Conservation (phyloP, 805 yeast genomes). For the Teunomyces gatunensis region DNA sequence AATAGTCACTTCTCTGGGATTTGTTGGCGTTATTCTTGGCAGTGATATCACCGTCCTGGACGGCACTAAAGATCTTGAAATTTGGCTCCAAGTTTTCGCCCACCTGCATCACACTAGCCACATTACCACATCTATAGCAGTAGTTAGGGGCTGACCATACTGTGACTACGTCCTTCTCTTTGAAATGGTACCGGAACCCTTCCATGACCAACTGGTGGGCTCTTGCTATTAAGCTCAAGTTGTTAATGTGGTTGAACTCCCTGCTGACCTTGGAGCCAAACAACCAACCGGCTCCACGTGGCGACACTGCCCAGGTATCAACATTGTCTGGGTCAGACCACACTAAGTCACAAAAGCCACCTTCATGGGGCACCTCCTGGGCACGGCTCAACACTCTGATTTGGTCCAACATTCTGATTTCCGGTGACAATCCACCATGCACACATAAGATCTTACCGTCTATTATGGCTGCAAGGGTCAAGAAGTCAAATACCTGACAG, state of each 20-base stretch:
- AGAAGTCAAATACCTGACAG: conserved; percentile 92
- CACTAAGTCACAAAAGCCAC: conserved; percentile 95
- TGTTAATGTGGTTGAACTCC: conserved; percentile 94
- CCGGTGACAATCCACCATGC: conserved; percentile 97
- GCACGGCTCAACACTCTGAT: conserved; percentile 92
- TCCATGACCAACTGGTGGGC: conserved; percentile 99
- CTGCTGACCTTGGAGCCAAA: conserved; percentile 93
- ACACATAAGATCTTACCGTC: conserved; percentile 94
- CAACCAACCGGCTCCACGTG: conserved; percentile 98
- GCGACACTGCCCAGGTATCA: conserved; percentile 97
- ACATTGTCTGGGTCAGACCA: conserved; percentile 99
- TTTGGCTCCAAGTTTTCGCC: conserved; percentile 84
- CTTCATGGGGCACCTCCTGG: conserved; percentile 98
- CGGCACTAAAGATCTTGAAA: conserved; percentile 93
- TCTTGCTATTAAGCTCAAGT: conserved; percentile 82
- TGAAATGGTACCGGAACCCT: conserved; percentile 94
- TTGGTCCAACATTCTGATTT: conserved; percentile 95
- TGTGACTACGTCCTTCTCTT: conserved; percentile 93
- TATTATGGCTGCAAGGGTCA: conserved; percentile 91
- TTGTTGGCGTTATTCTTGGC: conserved; percentile 38
- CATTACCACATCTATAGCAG: conserved; percentile 97
- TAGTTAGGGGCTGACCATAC: conserved; percentile 98
- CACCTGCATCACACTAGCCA: conserved; percentile 96
- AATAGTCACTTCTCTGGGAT: conserved; percentile 47
- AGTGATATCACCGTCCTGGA: conserved; percentile 69